A percentile compares a stretch with the other conserved stretches of the same genome.
Evolutionary conservation across 768 basidiomycete genomes (phyloP).

Genomic region (Amanita jacksonii): DNA sequence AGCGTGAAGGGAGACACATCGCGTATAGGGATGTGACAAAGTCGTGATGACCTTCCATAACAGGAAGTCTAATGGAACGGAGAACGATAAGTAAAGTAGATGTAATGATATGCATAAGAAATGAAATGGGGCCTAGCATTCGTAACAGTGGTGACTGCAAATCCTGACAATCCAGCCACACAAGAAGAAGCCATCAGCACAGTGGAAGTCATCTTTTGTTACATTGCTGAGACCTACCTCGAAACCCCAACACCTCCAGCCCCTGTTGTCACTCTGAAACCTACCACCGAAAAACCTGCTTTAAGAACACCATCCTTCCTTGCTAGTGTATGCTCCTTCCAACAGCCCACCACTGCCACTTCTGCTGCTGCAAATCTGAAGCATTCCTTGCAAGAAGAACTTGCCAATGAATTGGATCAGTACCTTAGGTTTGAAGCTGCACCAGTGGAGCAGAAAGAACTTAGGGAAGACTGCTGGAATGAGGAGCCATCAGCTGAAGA

Average conservation of each 20-base stretch:
- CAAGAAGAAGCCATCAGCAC: not conserved
- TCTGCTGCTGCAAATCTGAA: not conserved
- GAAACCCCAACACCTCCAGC: not conserved
- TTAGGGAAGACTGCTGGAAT: constrained; percentile 3
- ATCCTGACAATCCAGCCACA: not conserved
- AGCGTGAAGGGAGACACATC: too few relatives aligned
- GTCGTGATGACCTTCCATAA: too few relatives aligned
- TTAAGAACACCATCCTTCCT: too few relatives aligned
- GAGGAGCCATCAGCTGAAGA: not conserved
- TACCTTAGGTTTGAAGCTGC: constrained; percentile 13
- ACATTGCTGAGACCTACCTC: constrained; percentile 5
- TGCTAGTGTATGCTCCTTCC: constrained; percentile 10
- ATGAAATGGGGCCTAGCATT: too few relatives aligned
- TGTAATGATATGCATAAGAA: too few relatives aligned
- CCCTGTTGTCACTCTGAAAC: not conserved
- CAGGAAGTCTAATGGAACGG: too few relatives aligned
- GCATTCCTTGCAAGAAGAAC: constrained; percentile 2
- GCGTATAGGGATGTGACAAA: too few relatives aligned
- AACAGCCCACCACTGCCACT: not conserved
- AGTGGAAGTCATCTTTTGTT: not conserved
- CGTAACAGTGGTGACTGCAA: too few relatives aligned
- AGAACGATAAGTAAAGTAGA: too few relatives aligned
- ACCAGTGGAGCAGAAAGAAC: not conserved
- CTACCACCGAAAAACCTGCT: not conserved
- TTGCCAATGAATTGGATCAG: constrained; percentile 13